Evolutionary conservation across 106 monocot genomes (phyloP).

Genomic region (Chionographis japonica): DNA sequence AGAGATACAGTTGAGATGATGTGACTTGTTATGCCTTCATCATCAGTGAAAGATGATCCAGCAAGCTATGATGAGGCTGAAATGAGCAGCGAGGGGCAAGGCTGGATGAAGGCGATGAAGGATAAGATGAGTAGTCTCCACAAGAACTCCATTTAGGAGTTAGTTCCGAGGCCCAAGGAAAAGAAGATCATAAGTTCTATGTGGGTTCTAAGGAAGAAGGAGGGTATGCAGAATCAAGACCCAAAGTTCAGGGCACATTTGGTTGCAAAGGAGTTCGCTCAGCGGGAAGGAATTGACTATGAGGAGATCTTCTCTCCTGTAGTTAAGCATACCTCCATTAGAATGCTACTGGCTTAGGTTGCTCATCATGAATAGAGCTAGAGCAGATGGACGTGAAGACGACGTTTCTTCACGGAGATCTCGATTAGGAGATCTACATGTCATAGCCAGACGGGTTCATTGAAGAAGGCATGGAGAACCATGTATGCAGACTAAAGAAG

Average conservation of each 20-base stretch:
- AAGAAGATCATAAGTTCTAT: no score
- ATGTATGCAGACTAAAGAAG: conserved; percentile 1
- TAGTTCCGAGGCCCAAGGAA: no score
- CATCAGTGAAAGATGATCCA: no score
- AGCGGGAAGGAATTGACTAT: conserved; percentile 5
- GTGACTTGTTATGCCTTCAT: no score
- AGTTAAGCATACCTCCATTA: not conserved
- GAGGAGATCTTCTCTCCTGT: conserved; percentile 2
- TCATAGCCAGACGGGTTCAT: conserved; percentile 2
- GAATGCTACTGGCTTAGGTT: not conserved
- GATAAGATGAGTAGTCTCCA: no score
- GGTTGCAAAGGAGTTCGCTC: conserved; percentile 1
- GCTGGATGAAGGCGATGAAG: no score
- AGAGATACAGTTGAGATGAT: no score
- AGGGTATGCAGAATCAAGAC: not conserved
- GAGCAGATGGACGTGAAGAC: conserved; percentile 12
- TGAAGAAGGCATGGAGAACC: not conserved
- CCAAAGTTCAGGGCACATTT: not conserved
- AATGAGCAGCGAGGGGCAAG: no score
- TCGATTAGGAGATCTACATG: conserved; percentile 10
- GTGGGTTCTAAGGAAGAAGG: not conserved
- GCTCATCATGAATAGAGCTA: not conserved
- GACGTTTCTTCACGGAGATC: conserved; percentile 9
- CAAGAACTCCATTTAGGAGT: no score
- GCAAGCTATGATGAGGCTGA: no score